Evolutionary conservation across 169 alveolate genomes (phyloP), one percentile per base, ranked within the genome.

Genomic region (Sarcocystis neurona): DNA sequence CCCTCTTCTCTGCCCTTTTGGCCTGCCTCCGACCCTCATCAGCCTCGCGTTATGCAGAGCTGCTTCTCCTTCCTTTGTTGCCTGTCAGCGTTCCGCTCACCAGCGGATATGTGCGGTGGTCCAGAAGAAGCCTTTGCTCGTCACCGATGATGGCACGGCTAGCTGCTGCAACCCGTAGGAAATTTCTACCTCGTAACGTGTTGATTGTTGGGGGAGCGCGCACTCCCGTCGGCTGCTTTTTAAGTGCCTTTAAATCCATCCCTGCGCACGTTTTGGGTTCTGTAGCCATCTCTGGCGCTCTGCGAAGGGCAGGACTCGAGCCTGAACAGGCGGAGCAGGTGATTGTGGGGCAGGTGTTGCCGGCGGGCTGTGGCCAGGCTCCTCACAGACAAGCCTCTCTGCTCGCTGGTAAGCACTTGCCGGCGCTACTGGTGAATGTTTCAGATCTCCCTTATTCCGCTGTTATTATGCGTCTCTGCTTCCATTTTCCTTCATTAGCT

Each of bases 261-360:
- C 48, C 92, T n/a, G 95, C 94, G n/a, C 77, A 82, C 23, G 58
- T 84, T 43, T 87, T 92, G 27, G 94, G 89, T 4, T 68, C 90
- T 41, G 60, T 85, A 12, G 93, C 95, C 6, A 85, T 89, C 10
- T 66, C 58, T 0, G 89, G 88, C 32, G 92, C 95, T 44, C 46
- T 93, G n/a, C 53, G 48, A 3, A 47, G 79, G 37, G 74, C 95
- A 41, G 84, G 88, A 0, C n/a, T 93, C 39, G 89, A 58, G 10
- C 91, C 89, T 43, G 78, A 34, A 23, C 85, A 93, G 46, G 88
- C 93, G 53, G 92, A 91, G 68, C 94, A 92, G 30, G 92, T 92
- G 30, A 74, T 92, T 32, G 77, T 94, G 90, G 96, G 96, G 50
- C 92, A 90, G 56, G 94, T 89, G 41, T 63, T 93, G n/a, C 41